Conservation (phyloP, 306 rosid species). For the Prunus mira region DNA sequence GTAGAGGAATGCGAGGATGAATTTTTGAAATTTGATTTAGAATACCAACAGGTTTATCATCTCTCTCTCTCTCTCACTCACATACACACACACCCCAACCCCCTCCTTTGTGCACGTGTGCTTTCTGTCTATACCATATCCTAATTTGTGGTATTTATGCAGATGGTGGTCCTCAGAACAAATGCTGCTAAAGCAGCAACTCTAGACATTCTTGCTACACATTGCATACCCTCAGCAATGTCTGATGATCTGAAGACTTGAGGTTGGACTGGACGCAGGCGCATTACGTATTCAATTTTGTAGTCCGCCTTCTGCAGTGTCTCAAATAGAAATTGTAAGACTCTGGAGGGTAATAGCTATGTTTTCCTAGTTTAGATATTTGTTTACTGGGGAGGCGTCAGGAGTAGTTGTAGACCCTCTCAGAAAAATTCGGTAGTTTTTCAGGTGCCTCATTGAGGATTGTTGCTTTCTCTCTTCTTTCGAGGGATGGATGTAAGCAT, state of each 20-base stretch:
- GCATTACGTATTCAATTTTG: conserved; percentile 16
- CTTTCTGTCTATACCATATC: neutral
- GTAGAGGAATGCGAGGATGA: conserved; percentile 80
- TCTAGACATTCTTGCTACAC: conserved; percentile 74
- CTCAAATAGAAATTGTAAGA: conserved; percentile 26
- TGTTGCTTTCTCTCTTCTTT: conserved; percentile 7
- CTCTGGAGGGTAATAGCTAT: conserved; percentile 18
- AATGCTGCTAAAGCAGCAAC: conserved; percentile 80
- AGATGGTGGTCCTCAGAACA: conserved; percentile 79
- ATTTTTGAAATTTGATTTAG: conserved; percentile 74
- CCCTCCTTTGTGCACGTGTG: neutral
- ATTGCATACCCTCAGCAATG: conserved; percentile 86
- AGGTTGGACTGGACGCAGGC: conserved; percentile 19
- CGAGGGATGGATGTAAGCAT: conserved; percentile 26
- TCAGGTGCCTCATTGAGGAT: conserved; percentile 21
- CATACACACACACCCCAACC: neutral
- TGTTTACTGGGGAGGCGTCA: neutral
- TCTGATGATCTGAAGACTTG: conserved; percentile 83
- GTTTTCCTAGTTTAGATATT: conserved; percentile 24
- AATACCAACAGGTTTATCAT: conserved; percentile 72
- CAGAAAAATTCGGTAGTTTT: conserved; percentile 5
- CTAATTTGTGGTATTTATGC: conserved; percentile 22
- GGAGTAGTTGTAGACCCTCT: neutral
- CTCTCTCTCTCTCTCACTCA: conserved; percentile 11
- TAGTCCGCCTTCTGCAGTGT: neutral